phyloP scores from a whole-genome alignment of 139 green algal genomes.

The Volvox reticuliferus region DNA sequence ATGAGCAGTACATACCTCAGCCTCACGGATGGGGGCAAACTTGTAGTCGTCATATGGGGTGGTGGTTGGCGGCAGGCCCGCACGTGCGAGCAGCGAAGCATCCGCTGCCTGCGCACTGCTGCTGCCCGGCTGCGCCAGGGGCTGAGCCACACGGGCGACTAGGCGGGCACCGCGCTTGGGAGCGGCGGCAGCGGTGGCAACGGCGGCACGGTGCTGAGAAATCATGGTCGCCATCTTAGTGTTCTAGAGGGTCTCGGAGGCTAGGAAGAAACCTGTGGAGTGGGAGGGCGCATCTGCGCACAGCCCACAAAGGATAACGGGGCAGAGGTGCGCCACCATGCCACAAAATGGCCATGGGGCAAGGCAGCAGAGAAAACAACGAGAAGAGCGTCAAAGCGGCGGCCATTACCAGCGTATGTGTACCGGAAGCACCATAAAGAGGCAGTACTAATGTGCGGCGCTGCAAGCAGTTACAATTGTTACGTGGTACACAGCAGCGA shows the following conservation, averaged over 20 bases:
- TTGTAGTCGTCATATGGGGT: constrained; percentile 77
- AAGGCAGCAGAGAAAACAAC: no score
- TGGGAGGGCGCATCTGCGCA: no score
- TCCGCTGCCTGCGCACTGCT: background rate
- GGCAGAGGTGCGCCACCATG: no score
- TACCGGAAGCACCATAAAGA: no score
- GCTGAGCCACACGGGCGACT: constrained; percentile 32
- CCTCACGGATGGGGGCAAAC: constrained; percentile 87
- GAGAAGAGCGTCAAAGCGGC: no score
- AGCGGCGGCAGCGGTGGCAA: background rate
- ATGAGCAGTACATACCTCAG: constrained; percentile 57
- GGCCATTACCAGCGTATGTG: no score
- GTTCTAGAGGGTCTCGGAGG: background rate
- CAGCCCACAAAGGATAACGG: no score
- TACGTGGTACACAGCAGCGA: no score
- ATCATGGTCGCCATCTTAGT: constrained; percentile 7
- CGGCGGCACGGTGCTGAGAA: background rate
- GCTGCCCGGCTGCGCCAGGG: constrained; percentile 1
- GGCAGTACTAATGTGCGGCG: no score
- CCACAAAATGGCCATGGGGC: no score
- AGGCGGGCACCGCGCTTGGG: constrained; percentile 21
- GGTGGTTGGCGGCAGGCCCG: constrained; percentile 40
- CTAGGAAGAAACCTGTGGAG: no score
- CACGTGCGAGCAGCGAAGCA: background rate
- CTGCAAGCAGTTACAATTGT: no score